Conservation (phyloP, 73 alveolate genomes). For the Symbiodinium natans region DNA sequence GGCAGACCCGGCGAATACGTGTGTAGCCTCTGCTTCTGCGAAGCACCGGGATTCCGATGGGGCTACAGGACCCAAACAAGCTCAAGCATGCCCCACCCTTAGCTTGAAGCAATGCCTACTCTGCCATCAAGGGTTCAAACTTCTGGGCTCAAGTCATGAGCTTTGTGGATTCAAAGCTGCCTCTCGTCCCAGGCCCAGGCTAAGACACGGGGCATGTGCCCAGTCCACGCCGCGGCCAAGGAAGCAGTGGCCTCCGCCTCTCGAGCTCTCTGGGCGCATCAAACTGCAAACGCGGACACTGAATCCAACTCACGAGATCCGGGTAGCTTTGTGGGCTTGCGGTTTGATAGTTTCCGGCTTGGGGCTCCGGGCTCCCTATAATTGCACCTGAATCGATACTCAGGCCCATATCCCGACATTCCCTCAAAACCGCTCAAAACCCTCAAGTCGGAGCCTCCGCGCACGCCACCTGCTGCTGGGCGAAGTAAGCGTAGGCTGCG, state of each 20-base stretch:
- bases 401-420: too few species aligned
- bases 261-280: background rate
- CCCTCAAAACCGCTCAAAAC: too few species aligned
- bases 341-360: background rate
- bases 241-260: slow-evolving; percentile 55
- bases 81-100: background rate
- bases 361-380: background rate
- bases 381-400: too few species aligned
- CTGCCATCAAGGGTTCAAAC: too few species aligned
- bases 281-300: too few species aligned
- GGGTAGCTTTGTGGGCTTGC: background rate
- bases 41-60: background rate
- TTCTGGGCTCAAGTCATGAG: too few species aligned
- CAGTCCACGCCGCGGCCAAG: slow-evolving; percentile 38
- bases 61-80: background rate
- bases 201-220: background rate
- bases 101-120: background rate
- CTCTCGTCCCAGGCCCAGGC: too few species aligned
- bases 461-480: slow-evolving; percentile 23
- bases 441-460: slow-evolving; percentile 10
- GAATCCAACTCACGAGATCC: background rate
- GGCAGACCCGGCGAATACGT: background rate
- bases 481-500: slow-evolving; percentile 27
- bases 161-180: too few species aligned
- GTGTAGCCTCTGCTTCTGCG: background rate